These are phyloP conservation scores for Coemansia sp. DNA, from an alignment of 192 early-diverging fungal species.

Conservation along the genomic window DNA sequence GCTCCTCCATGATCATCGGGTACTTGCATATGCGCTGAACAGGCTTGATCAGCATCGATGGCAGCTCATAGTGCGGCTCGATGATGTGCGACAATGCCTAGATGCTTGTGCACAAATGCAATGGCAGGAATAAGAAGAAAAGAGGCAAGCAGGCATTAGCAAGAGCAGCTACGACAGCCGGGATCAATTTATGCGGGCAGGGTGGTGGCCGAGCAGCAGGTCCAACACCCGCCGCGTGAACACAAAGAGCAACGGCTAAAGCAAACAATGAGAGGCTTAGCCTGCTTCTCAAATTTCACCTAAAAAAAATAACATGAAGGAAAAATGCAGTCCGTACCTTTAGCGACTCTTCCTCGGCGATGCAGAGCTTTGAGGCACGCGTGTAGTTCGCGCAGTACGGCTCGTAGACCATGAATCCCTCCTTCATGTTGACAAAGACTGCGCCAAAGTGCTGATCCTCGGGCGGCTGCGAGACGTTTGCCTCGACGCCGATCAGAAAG, in stretches of 20 bases:
- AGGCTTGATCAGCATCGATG: slow-evolving; percentile 95
- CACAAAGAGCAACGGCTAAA: slow-evolving; percentile 21
- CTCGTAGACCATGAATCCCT: slow-evolving; percentile 84
- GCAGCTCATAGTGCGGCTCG: slow-evolving; percentile 86
- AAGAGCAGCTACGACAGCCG: neutral
- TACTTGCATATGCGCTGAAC: slow-evolving; percentile 99
- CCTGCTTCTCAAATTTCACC: neutral
- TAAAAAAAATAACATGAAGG: neutral
- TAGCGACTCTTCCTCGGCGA: slow-evolving; percentile 66
- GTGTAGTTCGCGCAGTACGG: slow-evolving; percentile 94
- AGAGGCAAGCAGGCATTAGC: neutral
- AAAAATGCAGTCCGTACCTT: slow-evolving; percentile 37
- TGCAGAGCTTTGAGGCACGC: slow-evolving; percentile 70
- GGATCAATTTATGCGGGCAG: slow-evolving; percentile 2
- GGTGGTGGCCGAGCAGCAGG: neutral
- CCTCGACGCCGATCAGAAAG: slow-evolving; percentile 91
- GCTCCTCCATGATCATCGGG: slow-evolving; percentile 74
- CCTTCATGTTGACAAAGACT: slow-evolving; percentile 83
- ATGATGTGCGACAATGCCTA: slow-evolving; percentile 67
- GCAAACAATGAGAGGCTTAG: slow-evolving; percentile 9
- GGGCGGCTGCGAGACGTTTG: slow-evolving; percentile 66
- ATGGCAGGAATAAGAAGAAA: too few species aligned
- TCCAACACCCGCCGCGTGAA: too few species aligned
- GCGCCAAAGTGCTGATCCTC: slow-evolving; percentile 89
- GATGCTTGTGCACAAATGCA: neutral